Evolutionary conservation across 1,284 basidiomycete genomes (phyloP).

Genomic region (Mycena sp.): DNA sequence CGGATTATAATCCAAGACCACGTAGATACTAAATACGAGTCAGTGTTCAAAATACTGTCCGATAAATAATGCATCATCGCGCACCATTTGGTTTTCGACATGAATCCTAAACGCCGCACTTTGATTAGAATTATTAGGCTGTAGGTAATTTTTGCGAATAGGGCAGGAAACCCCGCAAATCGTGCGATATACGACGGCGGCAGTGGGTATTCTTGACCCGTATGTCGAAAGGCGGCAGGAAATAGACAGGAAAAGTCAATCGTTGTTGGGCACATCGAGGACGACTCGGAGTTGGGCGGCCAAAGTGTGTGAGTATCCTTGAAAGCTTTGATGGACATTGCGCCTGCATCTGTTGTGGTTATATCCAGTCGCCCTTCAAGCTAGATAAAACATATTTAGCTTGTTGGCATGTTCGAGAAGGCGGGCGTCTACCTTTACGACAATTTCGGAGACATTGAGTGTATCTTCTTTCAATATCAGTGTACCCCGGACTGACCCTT

Average conservation of each 20-base stretch:
- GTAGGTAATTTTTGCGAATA: conserved; percentile 31
- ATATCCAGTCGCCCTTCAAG: conserved; percentile 25
- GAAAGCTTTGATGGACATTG: conserved; percentile 7
- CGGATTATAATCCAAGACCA: conserved; percentile 18
- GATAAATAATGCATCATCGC: neutral
- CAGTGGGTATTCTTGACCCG: conserved; percentile 21
- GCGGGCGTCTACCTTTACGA: conserved; percentile 22
- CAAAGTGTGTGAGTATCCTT: conserved; percentile 15
- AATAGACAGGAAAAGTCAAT: conserved; percentile 26
- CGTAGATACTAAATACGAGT: neutral
- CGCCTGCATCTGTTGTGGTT: conserved; percentile 25
- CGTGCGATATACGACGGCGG: conserved; percentile 31
- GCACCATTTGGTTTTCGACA: conserved; percentile 23
- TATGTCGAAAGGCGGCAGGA: conserved; percentile 22
- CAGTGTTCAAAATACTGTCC: neutral
- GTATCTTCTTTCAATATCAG: conserved; percentile 25
- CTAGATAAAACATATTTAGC: conserved; percentile 1
- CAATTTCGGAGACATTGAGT: conserved; percentile 23
- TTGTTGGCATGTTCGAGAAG: neutral
- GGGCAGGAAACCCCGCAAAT: conserved; percentile 26
- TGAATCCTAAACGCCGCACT: conserved; percentile 15
- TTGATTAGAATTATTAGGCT: conserved; percentile 26
- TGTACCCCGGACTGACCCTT: conserved; percentile 19
- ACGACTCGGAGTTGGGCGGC: neutral
- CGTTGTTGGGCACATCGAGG: conserved; percentile 23